Evolutionary conservation across 306 rosid species (phyloP), one percentile per base, ranked within the genome.

Genomic region (Medicago lupulina): DNA sequence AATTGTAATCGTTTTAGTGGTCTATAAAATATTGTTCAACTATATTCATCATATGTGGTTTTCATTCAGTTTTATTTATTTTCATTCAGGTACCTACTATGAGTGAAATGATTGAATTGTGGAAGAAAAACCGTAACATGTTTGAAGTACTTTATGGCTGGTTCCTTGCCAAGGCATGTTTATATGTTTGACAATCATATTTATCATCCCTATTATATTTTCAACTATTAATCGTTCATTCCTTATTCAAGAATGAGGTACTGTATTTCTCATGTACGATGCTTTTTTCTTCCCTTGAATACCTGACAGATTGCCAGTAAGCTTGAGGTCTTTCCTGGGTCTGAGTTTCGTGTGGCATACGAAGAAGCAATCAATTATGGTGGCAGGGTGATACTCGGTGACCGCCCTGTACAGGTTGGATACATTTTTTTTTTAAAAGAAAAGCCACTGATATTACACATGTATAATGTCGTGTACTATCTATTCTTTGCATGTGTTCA

Each of bases 361-460:
- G 97, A 95, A 78, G 99, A 95, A 83, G 97, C 99, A 53, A 77
- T 87, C 84, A 95, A 95, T 80, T 95, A 95, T 59, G 93, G 99
- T 60, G 97, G 92, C 76, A 84, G 89, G 81, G 97, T 95, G 82
- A 84, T 92, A 76, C 97, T 95, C 68, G 99, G 99, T 39, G 99
- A 95, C 81, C 97, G 97, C 16, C 99, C 99, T 5, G 97, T 92
- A 69, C 91, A 92, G 93, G 99, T 95, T 82, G 73, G 84, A 44
- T 79, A 63, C 63, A 36, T 44, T 73, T 79, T 72, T 78, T 44
- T 36, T 39, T 49, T n/a, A n/a, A 10, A 74, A 62, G 62, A 58
- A 73, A 62, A 70, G 19, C 46, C 6, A 5, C 15, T 44, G 19
- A 66, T 34, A 12, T 51, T 74, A 65, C 65, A 50, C 19, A 47